Evolutionary conservation across 148 eudicot genomes (phyloP), one percentile per base, ranked within the genome.

Genomic region (Euryodendron excelsum): DNA sequence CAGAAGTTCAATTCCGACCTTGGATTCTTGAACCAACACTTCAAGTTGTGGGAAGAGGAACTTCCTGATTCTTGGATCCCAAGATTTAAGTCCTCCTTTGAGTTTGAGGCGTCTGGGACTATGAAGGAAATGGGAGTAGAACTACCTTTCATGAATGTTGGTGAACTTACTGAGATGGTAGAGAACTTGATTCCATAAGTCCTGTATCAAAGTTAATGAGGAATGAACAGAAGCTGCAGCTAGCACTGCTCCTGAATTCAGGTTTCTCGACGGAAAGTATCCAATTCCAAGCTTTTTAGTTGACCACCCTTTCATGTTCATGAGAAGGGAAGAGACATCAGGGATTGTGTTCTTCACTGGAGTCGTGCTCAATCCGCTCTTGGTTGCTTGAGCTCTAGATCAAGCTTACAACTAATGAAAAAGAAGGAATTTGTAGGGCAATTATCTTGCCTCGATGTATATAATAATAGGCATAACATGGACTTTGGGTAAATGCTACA

Each of bases 281-380:
- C 61, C 23, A 21, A 15, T 45, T 41, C 78, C 69, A 31, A 63
- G 58, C 0, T 74, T 60, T 61, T 53, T 74, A 14, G 77, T 68
- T 60, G 77, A 74, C 37, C 68, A 74, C 15, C 66, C 77, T 41
- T 74, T 74, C 68, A 21, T 74, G 77, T 74, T 74, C 37, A 60
- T 74, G 77, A 37, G n/a, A n/a, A n/a, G n/a, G n/a, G n/a, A n/a
- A n/a, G n/a, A n/a, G n/a, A n/a, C n/a, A n/a, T n/a, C n/a, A n/a
- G n/a, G n/a, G n/a, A n/a, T n/a, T n/a, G n/a, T n/a, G n/a, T n/a
- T n/a, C n/a, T n/a, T n/a, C n/a, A n/a, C n/a, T n/a, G n/a, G n/a
- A n/a, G n/a, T n/a, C n/a, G n/a, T n/a, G n/a, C n/a, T n/a, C n/a
- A n/a, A n/a, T n/a, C n/a, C n/a, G n/a, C n/a, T n/a, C n/a, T n/a